These are phyloP conservation scores for Emmonsia crescens DNA, from an alignment of 2,329 filamentous ascomycete species.

Conservation along the genomic window DNA sequence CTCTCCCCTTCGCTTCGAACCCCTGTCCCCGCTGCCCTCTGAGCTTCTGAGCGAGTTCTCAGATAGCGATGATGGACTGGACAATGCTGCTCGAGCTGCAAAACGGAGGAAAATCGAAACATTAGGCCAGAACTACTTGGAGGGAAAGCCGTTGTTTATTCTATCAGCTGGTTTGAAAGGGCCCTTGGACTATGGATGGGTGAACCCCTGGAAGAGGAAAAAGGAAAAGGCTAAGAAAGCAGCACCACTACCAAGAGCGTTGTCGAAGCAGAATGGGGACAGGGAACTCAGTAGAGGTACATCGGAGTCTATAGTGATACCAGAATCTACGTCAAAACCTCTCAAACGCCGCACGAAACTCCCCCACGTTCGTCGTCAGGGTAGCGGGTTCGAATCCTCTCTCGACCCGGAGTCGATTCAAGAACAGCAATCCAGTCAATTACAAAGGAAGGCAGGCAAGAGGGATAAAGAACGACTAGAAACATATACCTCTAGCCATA, in stretches of 20 bases:
- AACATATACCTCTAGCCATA: neutral
- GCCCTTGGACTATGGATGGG: conserved; percentile 35
- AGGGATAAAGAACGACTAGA: neutral
- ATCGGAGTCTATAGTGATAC: neutral
- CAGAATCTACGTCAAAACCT: neutral
- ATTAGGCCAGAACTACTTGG: conserved; percentile 31
- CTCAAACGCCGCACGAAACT: neutral
- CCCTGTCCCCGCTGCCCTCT: conserved; percentile 17
- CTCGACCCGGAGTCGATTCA: neutral
- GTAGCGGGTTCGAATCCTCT: neutral
- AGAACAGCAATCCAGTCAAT: neutral
- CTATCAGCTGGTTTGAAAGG: conserved; percentile 36
- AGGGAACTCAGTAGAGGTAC: neutral
- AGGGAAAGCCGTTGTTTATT: conserved; percentile 35
- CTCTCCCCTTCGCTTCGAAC: conserved; percentile 27
- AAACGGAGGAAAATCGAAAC: conserved; percentile 35
- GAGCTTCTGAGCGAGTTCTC: conserved; percentile 16
- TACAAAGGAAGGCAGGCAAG: neutral
- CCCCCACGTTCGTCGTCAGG: neutral
- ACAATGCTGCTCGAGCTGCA: conserved; percentile 21
- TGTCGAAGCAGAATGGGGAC: neutral
- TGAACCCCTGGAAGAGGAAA: conserved; percentile 33
- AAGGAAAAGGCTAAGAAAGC: neutral
- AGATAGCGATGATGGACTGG: conserved; percentile 32
- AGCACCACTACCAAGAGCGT: neutral